phyloP scores from a whole-genome alignment of 192 early-diverging fungal genomes.

The Entrophospora sp. region DNA sequence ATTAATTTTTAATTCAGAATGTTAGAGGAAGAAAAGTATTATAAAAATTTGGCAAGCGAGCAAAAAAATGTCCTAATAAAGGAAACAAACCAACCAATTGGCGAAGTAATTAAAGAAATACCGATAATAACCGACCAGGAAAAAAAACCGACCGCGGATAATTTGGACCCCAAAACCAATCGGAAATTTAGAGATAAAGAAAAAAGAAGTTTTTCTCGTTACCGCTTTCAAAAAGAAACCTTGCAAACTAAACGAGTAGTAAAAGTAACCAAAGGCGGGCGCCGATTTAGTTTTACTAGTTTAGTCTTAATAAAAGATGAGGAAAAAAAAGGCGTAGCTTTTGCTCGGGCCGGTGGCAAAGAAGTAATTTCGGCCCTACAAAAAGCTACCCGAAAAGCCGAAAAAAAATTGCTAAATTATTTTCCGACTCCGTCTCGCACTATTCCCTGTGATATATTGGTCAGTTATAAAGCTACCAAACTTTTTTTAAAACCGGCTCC shows the following conservation, averaged over 20 bases:
- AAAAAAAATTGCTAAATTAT: slow-evolving; percentile 9
- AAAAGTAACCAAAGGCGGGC: slow-evolving; percentile 11
- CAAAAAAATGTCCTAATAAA: background rate
- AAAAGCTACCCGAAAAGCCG: background rate
- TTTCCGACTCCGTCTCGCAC: background rate
- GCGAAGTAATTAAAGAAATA: background rate
- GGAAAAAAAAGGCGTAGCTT: background rate
- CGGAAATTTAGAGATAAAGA: too few relatives aligned
- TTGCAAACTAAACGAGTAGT: background rate
- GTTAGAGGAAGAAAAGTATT: too few relatives aligned
- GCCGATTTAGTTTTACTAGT: slow-evolving; percentile 6
- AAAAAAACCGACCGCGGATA: too few relatives aligned
- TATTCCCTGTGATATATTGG: background rate
- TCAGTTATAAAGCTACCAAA: background rate
- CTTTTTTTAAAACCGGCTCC: background rate
- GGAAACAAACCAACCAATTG: background rate
- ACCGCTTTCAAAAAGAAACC: background rate
- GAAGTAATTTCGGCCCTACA: background rate
- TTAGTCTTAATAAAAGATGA: background rate
- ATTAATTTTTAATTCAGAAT: slow-evolving; percentile 20
- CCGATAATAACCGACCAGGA: too few relatives aligned
- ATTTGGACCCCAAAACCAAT: too few relatives aligned
- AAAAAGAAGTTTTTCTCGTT: background rate
- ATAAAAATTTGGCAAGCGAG: background rate
- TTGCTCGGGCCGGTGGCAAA: background rate